Conservation (phyloP, 2,329 filamentous ascomycete species). For the Tolypocladium guangdongense region DNA sequence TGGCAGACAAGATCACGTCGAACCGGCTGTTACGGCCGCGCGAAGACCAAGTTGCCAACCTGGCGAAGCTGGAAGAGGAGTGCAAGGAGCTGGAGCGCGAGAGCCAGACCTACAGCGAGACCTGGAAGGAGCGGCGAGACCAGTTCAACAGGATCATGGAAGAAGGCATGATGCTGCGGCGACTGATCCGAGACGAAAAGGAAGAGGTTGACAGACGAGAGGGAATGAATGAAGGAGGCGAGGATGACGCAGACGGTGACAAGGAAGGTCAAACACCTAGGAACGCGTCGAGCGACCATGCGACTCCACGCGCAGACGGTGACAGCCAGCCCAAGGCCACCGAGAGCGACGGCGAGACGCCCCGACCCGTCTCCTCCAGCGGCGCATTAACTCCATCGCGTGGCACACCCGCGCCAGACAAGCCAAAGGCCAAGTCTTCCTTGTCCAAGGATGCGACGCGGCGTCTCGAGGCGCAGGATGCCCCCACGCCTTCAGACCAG, state of each 20-base stretch:
- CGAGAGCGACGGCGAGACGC: conserved; percentile 16
- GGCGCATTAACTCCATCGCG: conserved; percentile 22
- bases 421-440: conserved; percentile 1
- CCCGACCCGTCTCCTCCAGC: conserved; percentile 14
- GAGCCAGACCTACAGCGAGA: conserved; percentile 67
- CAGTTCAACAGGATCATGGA: conserved; percentile 85
- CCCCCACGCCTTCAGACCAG: conserved; percentile 14
- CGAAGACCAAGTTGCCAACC: conserved; percentile 69
- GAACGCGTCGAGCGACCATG: conserved; percentile 38
- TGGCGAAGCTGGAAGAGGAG: conserved; percentile 77
- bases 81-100: conserved; percentile 80
- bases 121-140: conserved; percentile 74
- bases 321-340: conserved; percentile 18
- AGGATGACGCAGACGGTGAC: conserved; percentile 42
- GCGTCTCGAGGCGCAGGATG: conserved; percentile 5
- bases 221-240: conserved; percentile 62
- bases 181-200: conserved; percentile 87
- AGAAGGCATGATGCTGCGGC: conserved; percentile 76
- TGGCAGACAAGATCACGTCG: conserved; percentile 76
- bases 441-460: conserved; percentile 2
- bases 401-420: conserved; percentile 18
- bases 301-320: conserved; percentile 37
- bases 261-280: conserved; percentile 38
- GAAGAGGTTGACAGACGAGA: conserved; percentile 84
- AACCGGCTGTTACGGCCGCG: conserved; percentile 70